Evolutionary conservation across 805 yeast genomes (phyloP).

Genomic region (Candida oleophila): DNA sequence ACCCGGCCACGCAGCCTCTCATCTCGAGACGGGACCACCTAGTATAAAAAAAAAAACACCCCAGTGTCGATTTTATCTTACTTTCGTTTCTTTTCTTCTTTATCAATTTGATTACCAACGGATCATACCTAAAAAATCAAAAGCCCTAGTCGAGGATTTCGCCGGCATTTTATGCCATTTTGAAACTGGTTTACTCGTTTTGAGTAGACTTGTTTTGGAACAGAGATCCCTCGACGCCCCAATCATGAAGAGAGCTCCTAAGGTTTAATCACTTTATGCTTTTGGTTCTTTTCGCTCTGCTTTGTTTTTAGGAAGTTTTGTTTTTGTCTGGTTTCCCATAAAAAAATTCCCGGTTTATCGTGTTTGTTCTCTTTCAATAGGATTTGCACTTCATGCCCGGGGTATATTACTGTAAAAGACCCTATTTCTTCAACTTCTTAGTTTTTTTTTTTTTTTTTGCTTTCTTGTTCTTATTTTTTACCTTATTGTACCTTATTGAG

Average conservation of each 20-base stretch:
- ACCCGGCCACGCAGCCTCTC: background rate
- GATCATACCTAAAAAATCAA: constrained; percentile 31
- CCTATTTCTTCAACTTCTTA: background rate
- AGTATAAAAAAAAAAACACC: background rate
- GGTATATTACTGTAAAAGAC: constrained; percentile 23
- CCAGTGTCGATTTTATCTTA: background rate
- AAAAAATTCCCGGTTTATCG: constrained; percentile 46
- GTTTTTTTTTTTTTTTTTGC: too few species aligned
- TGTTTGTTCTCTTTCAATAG: constrained; percentile 39
- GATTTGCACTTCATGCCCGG: constrained; percentile 52
- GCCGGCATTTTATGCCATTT: constrained; percentile 14
- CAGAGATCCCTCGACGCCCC: constrained; percentile 2
- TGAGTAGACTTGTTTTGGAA: constrained; percentile 13
- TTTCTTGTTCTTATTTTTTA: too few species aligned
- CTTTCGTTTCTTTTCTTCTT: constrained; percentile 9
- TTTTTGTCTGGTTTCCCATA: constrained; percentile 37
- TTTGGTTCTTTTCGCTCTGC: constrained; percentile 2
- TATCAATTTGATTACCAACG: constrained; percentile 31
- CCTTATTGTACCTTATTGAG: too few species aligned
- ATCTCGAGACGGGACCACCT: too few species aligned
- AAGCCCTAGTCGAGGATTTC: constrained; percentile 23
- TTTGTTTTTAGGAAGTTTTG: constrained; percentile 32
- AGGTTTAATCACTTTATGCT: background rate
- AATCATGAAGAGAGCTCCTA: background rate
- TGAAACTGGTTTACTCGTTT: constrained; percentile 18